Conservation (phyloP, 768 basidiomycete genomes). For the Coprinopsis strossmayeri region DNA sequence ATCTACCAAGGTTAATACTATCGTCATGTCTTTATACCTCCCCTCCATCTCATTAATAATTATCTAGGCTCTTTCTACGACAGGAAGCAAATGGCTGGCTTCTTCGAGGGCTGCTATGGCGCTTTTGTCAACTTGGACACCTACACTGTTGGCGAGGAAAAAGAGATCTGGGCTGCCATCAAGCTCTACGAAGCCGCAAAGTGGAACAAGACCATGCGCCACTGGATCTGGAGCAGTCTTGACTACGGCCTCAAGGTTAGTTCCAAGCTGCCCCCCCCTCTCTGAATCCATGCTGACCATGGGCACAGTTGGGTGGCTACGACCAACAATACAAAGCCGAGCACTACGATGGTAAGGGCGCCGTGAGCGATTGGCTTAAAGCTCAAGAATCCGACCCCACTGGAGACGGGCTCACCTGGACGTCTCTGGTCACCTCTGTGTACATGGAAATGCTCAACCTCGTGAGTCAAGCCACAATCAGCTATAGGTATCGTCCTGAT, state of each 20-base stretch:
- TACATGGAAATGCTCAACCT: conserved; percentile 36
- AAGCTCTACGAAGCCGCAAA: conserved; percentile 35
- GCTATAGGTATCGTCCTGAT: too few species aligned
- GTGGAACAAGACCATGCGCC: conserved; percentile 23
- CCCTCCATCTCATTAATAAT: not conserved
- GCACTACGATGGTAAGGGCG: conserved; percentile 36
- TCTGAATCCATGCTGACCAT: too few species aligned
- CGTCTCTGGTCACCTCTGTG: conserved; percentile 29
- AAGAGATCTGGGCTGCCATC: conserved; percentile 32
- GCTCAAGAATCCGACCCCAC: conserved; percentile 26
- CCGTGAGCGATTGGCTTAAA: conserved; percentile 31
- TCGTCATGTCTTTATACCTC: not conserved
- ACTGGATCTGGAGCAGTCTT: conserved; percentile 36
- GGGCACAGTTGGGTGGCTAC: conserved; percentile 17
- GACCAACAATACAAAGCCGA: conserved; percentile 27
- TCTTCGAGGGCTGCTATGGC: conserved; percentile 30
- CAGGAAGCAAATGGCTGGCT: conserved; percentile 7
- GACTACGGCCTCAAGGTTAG: conserved; percentile 36
- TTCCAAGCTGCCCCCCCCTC: too few species aligned
- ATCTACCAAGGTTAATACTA: conserved; percentile 25
- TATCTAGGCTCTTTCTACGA: conserved; percentile 12
- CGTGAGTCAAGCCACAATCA: too few species aligned
- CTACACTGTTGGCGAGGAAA: conserved; percentile 34
- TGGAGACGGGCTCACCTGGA: conserved; percentile 29
- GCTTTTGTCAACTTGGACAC: conserved; percentile 34